Percentiles rank a stretch among this genome's conserved stretches.
Conservation (phyloP, 345 rosid genomes). For the Clausena lansium region DNA sequence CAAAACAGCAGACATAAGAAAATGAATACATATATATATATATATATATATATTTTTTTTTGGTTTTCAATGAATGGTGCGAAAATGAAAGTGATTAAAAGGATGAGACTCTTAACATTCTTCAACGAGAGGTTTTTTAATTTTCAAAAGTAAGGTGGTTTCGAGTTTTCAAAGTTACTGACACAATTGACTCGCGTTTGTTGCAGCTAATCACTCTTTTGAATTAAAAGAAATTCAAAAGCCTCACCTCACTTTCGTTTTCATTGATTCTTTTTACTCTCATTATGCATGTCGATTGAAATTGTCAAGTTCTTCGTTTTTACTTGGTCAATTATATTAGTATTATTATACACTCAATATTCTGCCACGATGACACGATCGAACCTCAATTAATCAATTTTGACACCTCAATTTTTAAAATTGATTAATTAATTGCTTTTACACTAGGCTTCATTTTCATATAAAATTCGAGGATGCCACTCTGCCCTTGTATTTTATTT, state of each 20-base stretch:
- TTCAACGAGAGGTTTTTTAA: background rate
- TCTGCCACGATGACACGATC: background rate
- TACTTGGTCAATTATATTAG: background rate
- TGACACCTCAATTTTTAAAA: background rate
- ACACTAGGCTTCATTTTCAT: background rate
- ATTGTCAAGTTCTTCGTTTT: background rate
- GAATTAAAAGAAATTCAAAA: background rate
- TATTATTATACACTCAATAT: no score
- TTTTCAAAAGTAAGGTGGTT: slow-evolving; percentile 21
- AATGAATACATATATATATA: no score
- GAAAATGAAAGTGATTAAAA: background rate
- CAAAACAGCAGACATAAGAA: no score
- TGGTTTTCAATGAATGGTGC: no score
- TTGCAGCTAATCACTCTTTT: slow-evolving; percentile 6
- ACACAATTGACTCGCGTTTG: slow-evolving; percentile 8
- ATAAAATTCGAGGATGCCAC: background rate
- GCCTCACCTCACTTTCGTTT: background rate
- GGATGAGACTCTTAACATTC: background rate
- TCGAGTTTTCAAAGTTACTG: background rate
- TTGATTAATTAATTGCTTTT: background rate
- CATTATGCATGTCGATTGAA: background rate
- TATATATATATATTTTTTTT: no score
- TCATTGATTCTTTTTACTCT: background rate
- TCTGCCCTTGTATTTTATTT: background rate
- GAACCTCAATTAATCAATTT: background rate